Conservation (phyloP, 768 basidiomycete genomes). For the Crucibulum laeve region DNA sequence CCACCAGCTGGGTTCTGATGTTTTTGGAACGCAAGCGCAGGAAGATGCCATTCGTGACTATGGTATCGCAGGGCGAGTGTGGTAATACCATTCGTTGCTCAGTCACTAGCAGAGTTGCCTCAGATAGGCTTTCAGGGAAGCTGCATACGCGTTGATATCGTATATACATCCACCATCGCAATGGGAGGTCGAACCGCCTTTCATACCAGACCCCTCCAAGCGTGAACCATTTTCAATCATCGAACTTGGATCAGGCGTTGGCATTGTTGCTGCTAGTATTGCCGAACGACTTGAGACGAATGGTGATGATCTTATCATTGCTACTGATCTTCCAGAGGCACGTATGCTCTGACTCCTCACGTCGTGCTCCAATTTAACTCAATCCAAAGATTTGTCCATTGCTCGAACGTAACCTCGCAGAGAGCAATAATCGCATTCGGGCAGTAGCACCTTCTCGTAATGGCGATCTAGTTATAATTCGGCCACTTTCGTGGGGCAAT, state of each 20-base stretch:
- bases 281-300: slow-evolving; percentile 27
- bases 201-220: slow-evolving; percentile 22
- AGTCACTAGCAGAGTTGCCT: background rate
- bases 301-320: slow-evolving; percentile 40
- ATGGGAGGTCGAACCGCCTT: slow-evolving; percentile 52
- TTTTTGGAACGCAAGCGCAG: slow-evolving; percentile 38
- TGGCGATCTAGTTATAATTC: slow-evolving; percentile 31
- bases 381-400: slow-evolving; percentile 39
- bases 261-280: slow-evolving; percentile 50
- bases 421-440: background rate
- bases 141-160: slow-evolving; percentile 52
- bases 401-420: slow-evolving; percentile 32
- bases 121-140: slow-evolving; percentile 51
- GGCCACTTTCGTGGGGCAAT: slow-evolving; percentile 72
- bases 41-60: slow-evolving; percentile 59
- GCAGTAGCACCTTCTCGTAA: background rate
- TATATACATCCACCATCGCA: slow-evolving; percentile 43
- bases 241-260: slow-evolving; percentile 80
- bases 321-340: slow-evolving; percentile 80
- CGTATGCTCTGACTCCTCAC: slow-evolving; percentile 7
- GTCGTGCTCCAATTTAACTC: background rate
- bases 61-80: slow-evolving; percentile 84
- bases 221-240: slow-evolving; percentile 34
- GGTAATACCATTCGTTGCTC: slow-evolving; percentile 39
- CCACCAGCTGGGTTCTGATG: slow-evolving; percentile 4